A percentile compares a stretch with the other conserved stretches of the same genome.
Conservation (phyloP, 2,329 filamentous ascomycete genomes). For the Lasiodiplodia sp. region DNA sequence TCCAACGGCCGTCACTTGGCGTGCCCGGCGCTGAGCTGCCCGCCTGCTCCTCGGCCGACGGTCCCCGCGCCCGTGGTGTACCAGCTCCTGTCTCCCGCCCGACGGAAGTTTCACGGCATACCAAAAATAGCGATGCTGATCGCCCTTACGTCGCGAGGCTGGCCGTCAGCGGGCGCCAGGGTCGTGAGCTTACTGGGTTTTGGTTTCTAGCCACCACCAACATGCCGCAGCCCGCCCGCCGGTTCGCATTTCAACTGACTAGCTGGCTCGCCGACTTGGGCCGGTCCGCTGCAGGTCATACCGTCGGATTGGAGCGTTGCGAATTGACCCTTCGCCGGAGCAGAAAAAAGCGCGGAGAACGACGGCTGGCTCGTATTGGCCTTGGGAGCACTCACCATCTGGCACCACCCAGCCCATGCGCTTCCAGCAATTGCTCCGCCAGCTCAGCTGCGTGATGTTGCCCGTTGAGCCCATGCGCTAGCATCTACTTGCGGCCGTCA, state of each 20-base stretch:
- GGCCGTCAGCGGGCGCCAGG: slow-evolving; percentile 1
- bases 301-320: neutral
- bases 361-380: slow-evolving; percentile 2
- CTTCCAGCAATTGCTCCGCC: neutral
- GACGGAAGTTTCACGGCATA: slow-evolving; percentile 16
- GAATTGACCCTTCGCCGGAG: neutral
- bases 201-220: neutral
- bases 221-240: neutral
- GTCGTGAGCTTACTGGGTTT: neutral
- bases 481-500: slow-evolving; percentile 44
- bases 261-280: neutral
- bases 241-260: neutral
- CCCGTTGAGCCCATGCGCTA: slow-evolving; percentile 9
- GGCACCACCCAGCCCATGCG: slow-evolving; percentile 30
- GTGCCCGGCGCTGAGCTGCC: neutral
- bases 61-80: neutral
- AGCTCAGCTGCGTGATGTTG: neutral
- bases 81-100: neutral
- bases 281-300: neutral
- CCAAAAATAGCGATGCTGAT: slow-evolving; percentile 24
- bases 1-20: slow-evolving; percentile 8
- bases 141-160: slow-evolving; percentile 5
- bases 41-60: slow-evolving; percentile 10
- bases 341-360: slow-evolving; percentile 7
- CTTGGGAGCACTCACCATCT: neutral